Conservation (phyloP, 1,284 basidiomycete genomes). For the Phenoliferia sp. region DNA sequence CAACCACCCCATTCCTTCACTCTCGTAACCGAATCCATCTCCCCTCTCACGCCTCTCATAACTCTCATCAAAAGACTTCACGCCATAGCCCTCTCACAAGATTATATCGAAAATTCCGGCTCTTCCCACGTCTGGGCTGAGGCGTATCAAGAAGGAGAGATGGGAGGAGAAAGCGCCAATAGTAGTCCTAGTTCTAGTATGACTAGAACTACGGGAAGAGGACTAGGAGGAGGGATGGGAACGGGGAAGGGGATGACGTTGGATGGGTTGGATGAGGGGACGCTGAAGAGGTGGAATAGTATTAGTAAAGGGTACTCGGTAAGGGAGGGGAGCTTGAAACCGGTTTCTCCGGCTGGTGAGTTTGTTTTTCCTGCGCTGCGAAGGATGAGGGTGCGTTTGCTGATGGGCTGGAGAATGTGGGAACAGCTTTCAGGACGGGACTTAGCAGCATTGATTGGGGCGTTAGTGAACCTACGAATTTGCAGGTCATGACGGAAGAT, state of each 20-base stretch:
- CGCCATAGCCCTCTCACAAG: neutral
- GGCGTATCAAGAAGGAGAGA: neutral
- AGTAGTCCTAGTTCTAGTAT: no score
- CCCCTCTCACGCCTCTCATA: conserved; percentile 2
- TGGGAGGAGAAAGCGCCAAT: no score
- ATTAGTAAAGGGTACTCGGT: conserved; percentile 2
- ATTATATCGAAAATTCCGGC: neutral
- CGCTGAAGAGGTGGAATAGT: neutral
- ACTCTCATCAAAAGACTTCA: neutral
- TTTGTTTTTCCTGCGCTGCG: no score
- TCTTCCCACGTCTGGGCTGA: neutral
- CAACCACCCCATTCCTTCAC: neutral
- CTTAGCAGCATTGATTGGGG: neutral
- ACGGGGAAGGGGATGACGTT: no score
- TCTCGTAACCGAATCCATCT: conserved; percentile 5
- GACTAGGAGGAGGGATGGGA: neutral
- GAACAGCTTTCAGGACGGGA: neutral
- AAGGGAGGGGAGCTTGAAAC: neutral
- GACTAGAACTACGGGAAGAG: no score
- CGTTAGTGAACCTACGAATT: neutral
- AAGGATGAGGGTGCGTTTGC: neutral
- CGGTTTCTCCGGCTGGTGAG: neutral
- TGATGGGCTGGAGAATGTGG: no score
- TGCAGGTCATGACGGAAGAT: neutral
- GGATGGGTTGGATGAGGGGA: neutral